Base-by-base conservation (phyloP, 2,329 filamentous ascomycete species). In the Epicoccum nigrum region DNA sequence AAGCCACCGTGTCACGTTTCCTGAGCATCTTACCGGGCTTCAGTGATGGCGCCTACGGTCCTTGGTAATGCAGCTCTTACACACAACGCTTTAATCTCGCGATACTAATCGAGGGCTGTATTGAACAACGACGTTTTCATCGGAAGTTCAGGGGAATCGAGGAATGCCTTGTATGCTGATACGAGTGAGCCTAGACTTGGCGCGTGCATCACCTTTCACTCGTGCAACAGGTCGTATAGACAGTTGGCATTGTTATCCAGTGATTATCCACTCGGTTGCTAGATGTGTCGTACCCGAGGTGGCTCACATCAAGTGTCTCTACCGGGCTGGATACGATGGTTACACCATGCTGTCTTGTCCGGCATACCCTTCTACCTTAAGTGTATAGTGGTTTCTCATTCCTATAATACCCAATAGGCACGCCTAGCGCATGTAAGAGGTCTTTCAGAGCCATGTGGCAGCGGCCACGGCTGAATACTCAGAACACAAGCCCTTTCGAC, bases 131-230 rank as follows among this genome's bases (percentile, higher is more conserved):
- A 25, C 6, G 9, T 6, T 7, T 9, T 25, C 23, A 25, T 25
- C 23, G 32, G 31, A 7, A 25, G 15, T 23, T 32, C 20, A 11
- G 37, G 32, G 38, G 9, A 8, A 38, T 17, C 9, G 20, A 38
- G 38, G 21, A 25, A 20, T 21, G 33, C 49, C 28, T 51, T 39
- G 42, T 38, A 34, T 34, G 45, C 49, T 45, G 48, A 55, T 28
- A 46, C 46, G 54, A 59, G 58, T 46, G 55, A 58, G 47, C 49
- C 31, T 25, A 45, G 6, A 25, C 9, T 25, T 37, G 49, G 50
- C 40, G 40, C 50, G 38, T 48, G 57, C 51, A 51, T 54, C 15
- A 54, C 40, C 46, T 56, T 54, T 48, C 46, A 54, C 55, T 50
- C 55, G 52, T 51, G 43, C 45, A 32, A 16, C 45, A 25, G 17